phyloP scores from a whole-genome alignment of 2,329 filamentous ascomycete genomes.

The Grosmannia clavigera region DNA sequence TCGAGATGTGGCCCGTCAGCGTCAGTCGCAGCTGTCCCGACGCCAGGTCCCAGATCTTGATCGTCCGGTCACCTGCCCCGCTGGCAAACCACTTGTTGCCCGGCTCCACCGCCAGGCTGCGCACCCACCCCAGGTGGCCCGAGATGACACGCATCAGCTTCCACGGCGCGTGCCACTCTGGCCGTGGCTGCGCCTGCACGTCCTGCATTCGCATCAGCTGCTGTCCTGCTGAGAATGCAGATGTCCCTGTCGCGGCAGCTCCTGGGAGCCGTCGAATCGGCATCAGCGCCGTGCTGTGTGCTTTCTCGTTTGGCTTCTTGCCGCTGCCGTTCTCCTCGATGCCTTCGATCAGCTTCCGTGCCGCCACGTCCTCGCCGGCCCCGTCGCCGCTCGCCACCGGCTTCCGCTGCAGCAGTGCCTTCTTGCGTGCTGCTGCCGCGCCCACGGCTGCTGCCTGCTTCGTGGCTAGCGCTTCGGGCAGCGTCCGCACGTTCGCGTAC shows the following conservation, averaged over 20 bases:
- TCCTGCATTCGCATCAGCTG: slow-evolving; percentile 22
- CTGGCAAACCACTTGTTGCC: slow-evolving; percentile 97
- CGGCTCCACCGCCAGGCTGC: slow-evolving; percentile 79
- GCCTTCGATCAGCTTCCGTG: slow-evolving; percentile 56
- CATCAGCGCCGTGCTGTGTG: slow-evolving; percentile 24
- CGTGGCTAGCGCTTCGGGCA: slow-evolving; percentile 66
- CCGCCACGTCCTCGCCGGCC: slow-evolving; percentile 27
- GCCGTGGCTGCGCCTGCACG: slow-evolving; percentile 41
- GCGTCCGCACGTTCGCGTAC: slow-evolving; percentile 64
- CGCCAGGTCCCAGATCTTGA: slow-evolving; percentile 97
- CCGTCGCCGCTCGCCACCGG: slow-evolving; percentile 25
- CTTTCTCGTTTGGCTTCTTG: slow-evolving; percentile 8
- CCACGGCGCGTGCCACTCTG: slow-evolving; percentile 97
- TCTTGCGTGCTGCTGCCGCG: slow-evolving; percentile 34
- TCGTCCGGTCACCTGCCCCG: slow-evolving; percentile 87
- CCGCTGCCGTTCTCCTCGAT: slow-evolving; percentile 33
- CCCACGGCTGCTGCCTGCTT: slow-evolving; percentile 59
- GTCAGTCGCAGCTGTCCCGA: slow-evolving; percentile 75
- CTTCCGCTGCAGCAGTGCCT: slow-evolving; percentile 31
- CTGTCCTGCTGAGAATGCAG: slow-evolving; percentile 11
- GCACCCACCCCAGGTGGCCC: slow-evolving; percentile 91
- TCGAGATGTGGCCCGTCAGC: slow-evolving; percentile 87
- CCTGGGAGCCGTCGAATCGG: slow-evolving; percentile 18
- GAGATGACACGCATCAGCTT: slow-evolving; percentile 97
- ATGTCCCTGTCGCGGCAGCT: background rate